These are phyloP conservation scores for Aspergillus conjunctus DNA, from an alignment of 495 filamentous ascomycete species.

Conservation along the genomic window DNA sequence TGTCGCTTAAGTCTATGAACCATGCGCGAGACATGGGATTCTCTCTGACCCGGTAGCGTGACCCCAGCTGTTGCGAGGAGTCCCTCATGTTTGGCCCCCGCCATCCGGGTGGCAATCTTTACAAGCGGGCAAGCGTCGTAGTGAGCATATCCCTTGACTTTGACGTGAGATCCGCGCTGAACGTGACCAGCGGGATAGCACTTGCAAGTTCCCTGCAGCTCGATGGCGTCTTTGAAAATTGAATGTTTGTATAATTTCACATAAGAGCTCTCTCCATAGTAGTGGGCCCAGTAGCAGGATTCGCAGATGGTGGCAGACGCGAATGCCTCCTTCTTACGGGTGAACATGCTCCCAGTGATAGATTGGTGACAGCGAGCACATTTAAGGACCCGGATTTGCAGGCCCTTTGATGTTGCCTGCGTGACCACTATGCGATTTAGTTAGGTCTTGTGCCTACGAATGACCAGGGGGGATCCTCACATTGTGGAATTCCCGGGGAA, in stretches of 20 bases:
- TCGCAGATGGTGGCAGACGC: constrained; percentile 17
- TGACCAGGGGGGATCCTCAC: background rate
- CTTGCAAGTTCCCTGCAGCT: background rate
- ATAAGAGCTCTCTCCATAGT: constrained; percentile 17
- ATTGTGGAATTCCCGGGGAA: constrained; percentile 11
- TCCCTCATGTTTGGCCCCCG: constrained; percentile 7
- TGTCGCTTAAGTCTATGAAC: constrained; percentile 4
- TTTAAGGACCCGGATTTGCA: constrained; percentile 1
- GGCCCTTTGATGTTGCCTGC: background rate
- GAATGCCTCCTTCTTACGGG: background rate
- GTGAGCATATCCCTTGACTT: background rate
- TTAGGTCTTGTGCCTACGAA: background rate
- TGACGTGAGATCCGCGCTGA: background rate
- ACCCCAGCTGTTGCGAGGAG: background rate
- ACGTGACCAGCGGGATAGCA: background rate
- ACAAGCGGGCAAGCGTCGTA: background rate
- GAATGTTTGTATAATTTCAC: constrained; percentile 39
- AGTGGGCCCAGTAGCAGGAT: constrained; percentile 24
- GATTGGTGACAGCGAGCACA: constrained; percentile 3
- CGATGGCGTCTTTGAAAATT: constrained; percentile 17
- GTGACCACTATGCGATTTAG: constrained; percentile 2
- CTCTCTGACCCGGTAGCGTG: background rate
- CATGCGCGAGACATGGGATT: background rate
- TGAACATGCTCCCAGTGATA: constrained; percentile 16
- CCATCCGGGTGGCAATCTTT: background rate